Base-by-base conservation (phyloP, 2,329 filamentous ascomycete genomes). In the Thelonectria blattea region DNA sequence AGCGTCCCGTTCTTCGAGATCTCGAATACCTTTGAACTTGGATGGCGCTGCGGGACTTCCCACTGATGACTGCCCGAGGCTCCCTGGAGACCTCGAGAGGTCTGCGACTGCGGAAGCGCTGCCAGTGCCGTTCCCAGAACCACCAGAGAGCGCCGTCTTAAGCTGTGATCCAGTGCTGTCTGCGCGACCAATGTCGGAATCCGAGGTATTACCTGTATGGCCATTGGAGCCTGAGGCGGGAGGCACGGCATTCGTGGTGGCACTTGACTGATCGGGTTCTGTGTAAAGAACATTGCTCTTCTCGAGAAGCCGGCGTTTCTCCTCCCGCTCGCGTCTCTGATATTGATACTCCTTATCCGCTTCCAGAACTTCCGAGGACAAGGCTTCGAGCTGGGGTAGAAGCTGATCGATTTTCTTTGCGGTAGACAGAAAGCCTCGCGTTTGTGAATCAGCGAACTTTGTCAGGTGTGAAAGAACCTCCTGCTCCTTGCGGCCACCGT, bases 321-420 rank as follows among this genome's bases (percentile, higher is more conserved):
- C 95, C 74, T 99, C 95, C 42, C 95, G 86, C 74, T 98, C 95
- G n/a, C 92, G 92, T 53, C 93, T 85, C 72, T 97, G 92, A 60
- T 98, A 92, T 72, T 97, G 93, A 72, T 95, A 99, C 72, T 98
- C 94, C 75, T 98, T 97, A 74, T 98, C 93, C 22, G 93, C 93
- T 69, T 95, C 90, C 63, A 88, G 88, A n/a, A 99, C 95, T 75
- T 98, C 94, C 54, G 86, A 86, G 41, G 91, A 91, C 32, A 99
- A 79, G 2, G 94, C 94, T 68, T 98, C 92, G 2, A 99, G 82
- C 71, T 97, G 92, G 0, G 95, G 95, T 17, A 96, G 81, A 77
- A 97, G 87, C 20, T 84, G 86, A 65, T 97, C 93, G 51, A 99
- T 89, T 75, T 90, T 96, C 76, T 93, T 93, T 12, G 94, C 90